Percentiles rank a stretch among this genome's conserved stretches.
phyloP scores from a whole-genome alignment of 2,329 filamentous ascomycete species.

The Cladobotryum protrusum region DNA sequence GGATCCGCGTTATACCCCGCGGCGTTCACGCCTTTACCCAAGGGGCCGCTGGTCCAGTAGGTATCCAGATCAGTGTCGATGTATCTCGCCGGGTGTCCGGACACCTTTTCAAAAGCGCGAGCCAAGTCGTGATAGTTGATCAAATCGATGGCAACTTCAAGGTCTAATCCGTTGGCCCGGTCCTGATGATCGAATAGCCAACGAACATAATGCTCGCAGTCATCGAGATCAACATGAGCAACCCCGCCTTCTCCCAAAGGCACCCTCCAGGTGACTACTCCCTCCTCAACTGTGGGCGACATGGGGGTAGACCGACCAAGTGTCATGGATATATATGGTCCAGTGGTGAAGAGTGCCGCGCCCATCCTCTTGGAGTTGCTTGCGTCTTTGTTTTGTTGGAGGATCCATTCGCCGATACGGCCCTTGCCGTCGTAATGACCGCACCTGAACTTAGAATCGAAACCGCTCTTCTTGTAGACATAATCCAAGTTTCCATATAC shows the following conservation, averaged over 20 bases:
- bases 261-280: conserved; percentile 34
- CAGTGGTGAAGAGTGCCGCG: conserved; percentile 34
- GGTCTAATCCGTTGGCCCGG: conserved; percentile 37
- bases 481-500: conserved; percentile 46
- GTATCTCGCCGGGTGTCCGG: conserved; percentile 35
- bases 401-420: conserved; percentile 37
- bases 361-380: conserved; percentile 23
- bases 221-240: conserved; percentile 37
- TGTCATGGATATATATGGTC: conserved; percentile 42
- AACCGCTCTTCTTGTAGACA: conserved; percentile 40
- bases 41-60: conserved; percentile 24
- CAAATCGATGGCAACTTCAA: conserved; percentile 38
- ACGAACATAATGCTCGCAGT: conserved; percentile 40
- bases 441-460: conserved; percentile 36
- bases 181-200: conserved; percentile 43
- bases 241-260: conserved; percentile 36
- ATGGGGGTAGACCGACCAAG: conserved; percentile 32
- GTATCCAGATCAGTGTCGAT: conserved; percentile 29
- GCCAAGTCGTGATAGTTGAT: conserved; percentile 35
- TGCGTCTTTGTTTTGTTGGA: conserved; percentile 29
- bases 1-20: conserved; percentile 32
- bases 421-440: conserved; percentile 47
- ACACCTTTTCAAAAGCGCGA: conserved; percentile 35
- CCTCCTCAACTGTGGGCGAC: conserved; percentile 33
- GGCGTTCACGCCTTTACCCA: conserved; percentile 16